A percentile compares a stretch with the other conserved stretches of the same genome.
These are phyloP conservation scores for Phalaenopsis equestris DNA, from an alignment of 106 monocot species.

Conservation along the genomic window DNA sequence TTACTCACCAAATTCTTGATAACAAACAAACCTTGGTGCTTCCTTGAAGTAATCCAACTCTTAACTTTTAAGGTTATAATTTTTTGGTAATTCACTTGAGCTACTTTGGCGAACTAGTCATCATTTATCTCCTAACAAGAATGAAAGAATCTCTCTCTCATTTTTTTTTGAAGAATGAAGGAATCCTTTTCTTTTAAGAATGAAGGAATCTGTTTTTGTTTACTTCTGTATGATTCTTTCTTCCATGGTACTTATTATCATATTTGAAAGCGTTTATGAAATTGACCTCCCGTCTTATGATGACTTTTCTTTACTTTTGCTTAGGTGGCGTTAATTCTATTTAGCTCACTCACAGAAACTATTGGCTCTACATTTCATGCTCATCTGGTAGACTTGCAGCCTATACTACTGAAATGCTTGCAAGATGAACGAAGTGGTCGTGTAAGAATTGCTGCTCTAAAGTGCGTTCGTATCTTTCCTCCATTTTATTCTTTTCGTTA, in stretches of 20 bases:
- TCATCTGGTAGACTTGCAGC: constrained; percentile 63
- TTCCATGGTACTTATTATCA: neutral
- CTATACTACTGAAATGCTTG: constrained; percentile 80
- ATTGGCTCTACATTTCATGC: constrained; percentile 92
- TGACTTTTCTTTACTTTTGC: constrained; percentile 5
- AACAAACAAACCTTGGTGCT: neutral
- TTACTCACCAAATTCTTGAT: neutral
- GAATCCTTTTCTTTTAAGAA: neutral
- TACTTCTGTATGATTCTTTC: neutral
- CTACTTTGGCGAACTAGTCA: neutral
- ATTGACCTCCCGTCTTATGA: neutral
- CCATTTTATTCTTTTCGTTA: constrained; percentile 4
- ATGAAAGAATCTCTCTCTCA: no score
- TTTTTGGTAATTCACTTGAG: neutral
- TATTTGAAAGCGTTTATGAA: neutral
- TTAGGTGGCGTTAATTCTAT: constrained; percentile 92
- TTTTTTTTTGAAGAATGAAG: no score
- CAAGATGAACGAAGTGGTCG: constrained; percentile 88
- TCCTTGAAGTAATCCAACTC: no score
- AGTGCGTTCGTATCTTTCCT: constrained; percentile 41
- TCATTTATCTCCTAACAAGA: neutral
- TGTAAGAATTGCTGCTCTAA: constrained; percentile 93
- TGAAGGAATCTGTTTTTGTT: neutral
- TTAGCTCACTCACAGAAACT: constrained; percentile 94
- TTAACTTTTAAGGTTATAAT: no score